Evolutionary conservation across 805 yeast species (phyloP), one percentile per base, ranked within the genome.

Genomic region (Nakazawaea populi): DNA sequence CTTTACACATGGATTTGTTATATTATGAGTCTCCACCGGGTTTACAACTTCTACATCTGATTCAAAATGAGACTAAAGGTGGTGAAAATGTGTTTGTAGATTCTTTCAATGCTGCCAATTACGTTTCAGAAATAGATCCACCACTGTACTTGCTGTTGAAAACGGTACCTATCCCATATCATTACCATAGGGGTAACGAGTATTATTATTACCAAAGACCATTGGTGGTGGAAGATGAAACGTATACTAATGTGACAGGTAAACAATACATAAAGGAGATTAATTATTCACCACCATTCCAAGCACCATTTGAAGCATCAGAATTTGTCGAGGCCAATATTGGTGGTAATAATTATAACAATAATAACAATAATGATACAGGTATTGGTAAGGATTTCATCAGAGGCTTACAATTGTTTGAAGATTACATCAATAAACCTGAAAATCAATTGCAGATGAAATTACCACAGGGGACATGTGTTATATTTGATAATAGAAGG

Each of bases 11-110:
- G 85, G 94, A 87, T 60, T 71, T 87, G 29, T 72, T 82, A 44
- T 87, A 86, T 66, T 82, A 85, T 60, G 91, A 87, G 62, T 80
- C 89, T 9, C 91, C 91, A 3, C 95, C 95, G 1, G 92, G 92
- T 0, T 67, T 87, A 42, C 91, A 87, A 63, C 62, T 85, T 39
- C 70, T 87, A 42, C 94, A 87, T 57, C 74, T 79, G 48, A 74
- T 82, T 37, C 65, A 72, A 45, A 79, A 80, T 58, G 67, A 76
- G 10, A 77, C 84, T 9, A 56, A 57, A 8, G 90, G 89, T 10
- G 92, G 90, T 9, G 87, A 83, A 56, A 83, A 80, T 45, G 64
- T 82, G 10, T 87, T 84, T 68, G 80, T 81, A 10, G 95, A 87
- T 63, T 78, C 88, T 2, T 85, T 81, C 61, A 69, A 77, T 11